Evolutionary conservation across 75 land plant genomes (phyloP).

Genomic region (Selaginella tamariscina): DNA sequence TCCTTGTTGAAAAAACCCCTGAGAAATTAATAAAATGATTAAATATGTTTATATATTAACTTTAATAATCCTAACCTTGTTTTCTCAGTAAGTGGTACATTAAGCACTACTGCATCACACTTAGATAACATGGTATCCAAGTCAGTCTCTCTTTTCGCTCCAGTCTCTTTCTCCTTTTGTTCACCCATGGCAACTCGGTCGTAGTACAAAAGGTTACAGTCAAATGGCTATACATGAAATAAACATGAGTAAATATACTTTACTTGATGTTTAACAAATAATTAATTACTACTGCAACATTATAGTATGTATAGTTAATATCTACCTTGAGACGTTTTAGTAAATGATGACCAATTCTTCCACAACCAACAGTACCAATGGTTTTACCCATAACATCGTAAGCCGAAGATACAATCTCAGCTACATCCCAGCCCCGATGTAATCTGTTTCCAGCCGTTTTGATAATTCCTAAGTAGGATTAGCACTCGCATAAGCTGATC

Average conservation of each 20-base stretch:
- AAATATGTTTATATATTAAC: too few relatives aligned
- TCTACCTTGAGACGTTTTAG: conserved; percentile 58
- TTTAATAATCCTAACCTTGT: conserved; percentile 48
- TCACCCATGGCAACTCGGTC: conserved; percentile 59
- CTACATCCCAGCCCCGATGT: conserved; percentile 83
- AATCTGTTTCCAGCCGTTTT: conserved; percentile 66
- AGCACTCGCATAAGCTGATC: conserved; percentile 92
- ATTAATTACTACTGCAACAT: not conserved
- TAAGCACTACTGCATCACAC: conserved; percentile 79
- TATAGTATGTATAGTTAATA: not conserved
- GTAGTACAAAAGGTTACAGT: conserved; percentile 79
- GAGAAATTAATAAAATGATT: too few relatives aligned
- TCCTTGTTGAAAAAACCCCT: conserved; percentile 75
- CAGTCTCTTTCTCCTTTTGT: conserved; percentile 53
- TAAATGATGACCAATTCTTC: conserved; percentile 72
- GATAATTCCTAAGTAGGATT: conserved; percentile 63
- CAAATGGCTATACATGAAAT: conserved; percentile 36
- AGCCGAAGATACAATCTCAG: conserved; percentile 50
- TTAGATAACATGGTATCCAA: conserved; percentile 70
- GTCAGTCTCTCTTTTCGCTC: conserved; percentile 62
- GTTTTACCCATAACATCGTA: conserved; percentile 85
- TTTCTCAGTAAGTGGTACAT: conserved; percentile 75
- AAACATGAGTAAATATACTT: not conserved
- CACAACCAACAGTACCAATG: conserved; percentile 78
- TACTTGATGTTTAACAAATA: too few relatives aligned